Evolutionary conservation across 2,329 filamentous ascomycete species (phyloP), one percentile per base, ranked within the genome.

Genomic region (Fusarium scirpi): DNA sequence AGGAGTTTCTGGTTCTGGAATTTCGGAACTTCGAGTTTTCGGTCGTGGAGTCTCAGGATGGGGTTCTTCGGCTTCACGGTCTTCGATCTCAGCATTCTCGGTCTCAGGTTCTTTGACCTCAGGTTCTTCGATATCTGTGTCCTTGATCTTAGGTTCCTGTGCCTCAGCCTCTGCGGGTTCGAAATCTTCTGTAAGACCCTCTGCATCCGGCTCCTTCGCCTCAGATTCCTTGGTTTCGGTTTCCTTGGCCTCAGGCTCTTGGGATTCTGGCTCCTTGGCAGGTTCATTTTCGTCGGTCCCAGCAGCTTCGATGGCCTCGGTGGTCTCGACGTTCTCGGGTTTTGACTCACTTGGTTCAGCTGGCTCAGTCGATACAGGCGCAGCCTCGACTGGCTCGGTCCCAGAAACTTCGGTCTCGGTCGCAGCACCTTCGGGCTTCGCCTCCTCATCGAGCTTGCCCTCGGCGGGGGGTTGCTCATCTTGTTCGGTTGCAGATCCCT

Each of bases 1-100:
- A 38, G 51, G 70, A 40, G 60, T 74, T 59, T 70, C 69, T 62
- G 59, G 70, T 56, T 58, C 67, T 38, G 48, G 29, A 10, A 61
- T 62, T 60, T 66, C 69, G 13, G 55, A 7, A 16, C 52, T 27
- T 49, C 62, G 43, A 15, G 58, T 62, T 57, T 63, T 62, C n/a
- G 59, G 34, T 51, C 48, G 67, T 41, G 65, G 41, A 44, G 55
- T 64, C 27, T 71, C 67, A 29, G 20, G 15, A 5, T 46, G 34
- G 13, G 43, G 22, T 24, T 55, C 47, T 40, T 65, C 48, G 9
- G 4, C 22, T 48, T 61, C 43, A 22, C 40, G 30, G 13, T 48
- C 34, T 46, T 63, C 44, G 7, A 18, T n/a, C 18, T 56, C 49
- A 9, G 30, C 16, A 7, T 61, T 27, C 9, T 51, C 22, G 8